Percentiles rank a stretch among this genome's conserved stretches.
phyloP scores from a whole-genome alignment of 352 stramenopile species.

The Globisporangium abappressorium region DNA sequence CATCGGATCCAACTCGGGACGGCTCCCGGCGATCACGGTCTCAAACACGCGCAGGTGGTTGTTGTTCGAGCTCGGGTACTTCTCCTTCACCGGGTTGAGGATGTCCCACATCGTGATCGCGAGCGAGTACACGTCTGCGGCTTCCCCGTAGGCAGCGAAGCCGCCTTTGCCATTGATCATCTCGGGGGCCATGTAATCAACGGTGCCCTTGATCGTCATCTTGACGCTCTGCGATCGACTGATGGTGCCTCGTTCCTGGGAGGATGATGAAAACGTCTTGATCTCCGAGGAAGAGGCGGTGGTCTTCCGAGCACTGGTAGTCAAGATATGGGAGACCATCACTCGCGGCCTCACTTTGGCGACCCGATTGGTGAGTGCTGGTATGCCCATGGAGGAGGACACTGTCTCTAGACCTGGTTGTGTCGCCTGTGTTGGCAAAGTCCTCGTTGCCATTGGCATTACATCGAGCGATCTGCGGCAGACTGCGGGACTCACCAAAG shows the following conservation, averaged over 20 bases:
- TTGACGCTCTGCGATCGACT: constrained; percentile 12
- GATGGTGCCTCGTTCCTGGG: not conserved
- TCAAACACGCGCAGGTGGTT: constrained; percentile 57
- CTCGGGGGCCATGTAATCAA: constrained; percentile 77
- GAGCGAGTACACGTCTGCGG: constrained; percentile 23
- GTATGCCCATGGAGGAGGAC: not conserved
- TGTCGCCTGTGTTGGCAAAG: not conserved
- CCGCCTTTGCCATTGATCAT: constrained; percentile 57
- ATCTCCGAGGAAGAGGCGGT: not conserved
- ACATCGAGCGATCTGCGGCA: constrained; percentile 6
- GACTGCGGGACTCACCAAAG: constrained; percentile 46
- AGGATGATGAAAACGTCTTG: not conserved
- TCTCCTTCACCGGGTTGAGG: constrained; percentile 40
- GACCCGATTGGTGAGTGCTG: not conserved
- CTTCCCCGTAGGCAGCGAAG: constrained; percentile 51
- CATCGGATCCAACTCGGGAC: constrained; percentile 32
- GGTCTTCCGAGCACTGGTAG: not conserved
- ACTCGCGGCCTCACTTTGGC: not conserved
- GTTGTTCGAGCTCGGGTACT: constrained; percentile 43
- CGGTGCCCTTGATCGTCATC: constrained; percentile 63
- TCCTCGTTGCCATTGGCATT: not conserved
- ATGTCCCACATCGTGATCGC: constrained; percentile 79
- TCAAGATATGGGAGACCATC: not conserved
- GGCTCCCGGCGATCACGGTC: constrained; percentile 35
- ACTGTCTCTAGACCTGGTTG: not conserved